Percentiles rank a stretch among this genome's conserved stretches.
Evolutionary conservation across 2,329 filamentous ascomycete species (phyloP).

Genomic region (Arthrobotrys sphaeroides): DNA sequence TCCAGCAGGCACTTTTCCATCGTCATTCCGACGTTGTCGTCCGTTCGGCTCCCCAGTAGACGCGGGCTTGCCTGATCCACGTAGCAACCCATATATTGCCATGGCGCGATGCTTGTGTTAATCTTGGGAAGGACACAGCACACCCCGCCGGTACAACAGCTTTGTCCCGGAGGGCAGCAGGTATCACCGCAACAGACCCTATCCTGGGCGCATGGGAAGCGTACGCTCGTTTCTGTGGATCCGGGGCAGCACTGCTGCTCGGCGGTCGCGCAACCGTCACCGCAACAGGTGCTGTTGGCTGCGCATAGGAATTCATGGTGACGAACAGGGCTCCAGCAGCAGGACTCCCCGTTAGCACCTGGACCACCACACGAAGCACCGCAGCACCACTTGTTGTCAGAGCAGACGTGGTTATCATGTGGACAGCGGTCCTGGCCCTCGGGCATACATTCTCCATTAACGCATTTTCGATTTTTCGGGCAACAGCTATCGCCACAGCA

Average conservation of each 20-base stretch:
- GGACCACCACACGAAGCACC: conserved; percentile 20
- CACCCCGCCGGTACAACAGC: not conserved
- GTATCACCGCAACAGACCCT: not conserved
- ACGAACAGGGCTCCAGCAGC: conserved; percentile 1
- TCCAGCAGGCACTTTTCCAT: not conserved
- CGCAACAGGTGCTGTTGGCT: not conserved
- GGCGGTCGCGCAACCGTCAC: not conserved
- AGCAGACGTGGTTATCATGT: not conserved
- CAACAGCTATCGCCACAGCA: not conserved
- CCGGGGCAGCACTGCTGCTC: not conserved
- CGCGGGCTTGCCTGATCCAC: not conserved
- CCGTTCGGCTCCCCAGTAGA: not conserved
- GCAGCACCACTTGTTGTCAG: not conserved
- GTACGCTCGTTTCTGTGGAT: not conserved
- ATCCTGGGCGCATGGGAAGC: not conserved
- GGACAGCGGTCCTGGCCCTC: not conserved
- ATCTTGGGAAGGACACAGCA: not conserved
- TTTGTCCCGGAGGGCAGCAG: not conserved
- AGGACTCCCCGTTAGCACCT: not conserved
- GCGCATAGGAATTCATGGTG: not conserved
- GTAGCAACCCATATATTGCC: not conserved
- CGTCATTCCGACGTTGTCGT: not conserved
- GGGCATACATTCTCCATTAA: not conserved
- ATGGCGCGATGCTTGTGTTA: not conserved
- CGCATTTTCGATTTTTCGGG: not conserved